These are phyloP conservation scores for Lathyrus sativus DNA, from an alignment of 306 rosid genomes.

Conservation along the genomic window DNA sequence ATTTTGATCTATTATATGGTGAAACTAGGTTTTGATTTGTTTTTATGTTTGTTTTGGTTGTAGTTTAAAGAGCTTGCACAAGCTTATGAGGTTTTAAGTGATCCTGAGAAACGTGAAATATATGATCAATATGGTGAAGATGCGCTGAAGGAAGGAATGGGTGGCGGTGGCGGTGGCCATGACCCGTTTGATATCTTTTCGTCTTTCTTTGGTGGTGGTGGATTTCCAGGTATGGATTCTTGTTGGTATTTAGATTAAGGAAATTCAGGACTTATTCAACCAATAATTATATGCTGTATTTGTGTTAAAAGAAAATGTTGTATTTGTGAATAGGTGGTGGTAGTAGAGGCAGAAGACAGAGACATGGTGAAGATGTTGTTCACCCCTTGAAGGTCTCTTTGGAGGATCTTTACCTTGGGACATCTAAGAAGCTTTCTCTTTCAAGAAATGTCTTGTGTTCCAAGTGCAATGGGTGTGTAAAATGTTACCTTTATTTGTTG, in stretches of 20 bases:
- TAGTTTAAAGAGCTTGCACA: conserved; percentile 90
- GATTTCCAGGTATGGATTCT: conserved; percentile 25
- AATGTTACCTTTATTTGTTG: background rate
- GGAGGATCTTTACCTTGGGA: conserved; percentile 78
- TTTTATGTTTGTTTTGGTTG: background rate
- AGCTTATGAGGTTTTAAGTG: conserved; percentile 84
- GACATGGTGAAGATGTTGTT: conserved; percentile 78
- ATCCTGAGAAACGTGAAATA: conserved; percentile 84
- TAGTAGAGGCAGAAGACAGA: conserved; percentile 73
- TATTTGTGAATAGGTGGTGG: conserved; percentile 57
- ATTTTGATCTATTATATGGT: background rate
- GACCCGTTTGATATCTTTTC: conserved; percentile 83
- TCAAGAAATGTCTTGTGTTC: conserved; percentile 74
- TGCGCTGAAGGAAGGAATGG: conserved; percentile 89
- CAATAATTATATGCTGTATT: background rate
- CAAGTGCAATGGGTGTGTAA: conserved; percentile 76
- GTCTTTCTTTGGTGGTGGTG: conserved; percentile 81
- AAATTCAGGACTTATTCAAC: background rate
- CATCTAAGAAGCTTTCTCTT: conserved; percentile 76
- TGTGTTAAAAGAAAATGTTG: background rate
- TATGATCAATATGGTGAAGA: conserved; percentile 94
- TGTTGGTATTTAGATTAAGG: too few relatives aligned
- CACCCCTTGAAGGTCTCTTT: conserved; percentile 79
- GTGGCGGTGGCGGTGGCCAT: conserved; percentile 62
- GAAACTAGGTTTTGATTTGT: background rate